Evolutionary conservation across 352 stramenopile genomes (phyloP), one percentile per base, ranked within the genome.

Genomic region (Globisporangium megalacanthum): DNA sequence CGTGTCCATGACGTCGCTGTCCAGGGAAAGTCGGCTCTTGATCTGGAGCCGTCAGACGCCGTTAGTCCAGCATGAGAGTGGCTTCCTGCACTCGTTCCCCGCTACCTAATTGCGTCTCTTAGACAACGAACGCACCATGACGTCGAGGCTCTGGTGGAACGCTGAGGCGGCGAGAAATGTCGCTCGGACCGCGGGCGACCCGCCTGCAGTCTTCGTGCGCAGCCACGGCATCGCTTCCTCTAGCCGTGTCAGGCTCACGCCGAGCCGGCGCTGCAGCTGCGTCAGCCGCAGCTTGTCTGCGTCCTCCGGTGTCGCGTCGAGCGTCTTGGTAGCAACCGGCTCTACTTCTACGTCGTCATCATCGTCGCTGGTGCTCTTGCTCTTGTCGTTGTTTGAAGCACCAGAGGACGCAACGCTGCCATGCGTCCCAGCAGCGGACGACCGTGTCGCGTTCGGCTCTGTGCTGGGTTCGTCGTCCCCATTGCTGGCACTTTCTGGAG

Each of bases 81-180:
- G 25, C 25, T 4, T 29, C 25, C 25, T 29, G 25, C 25, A 29
- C 25, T 29, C 25, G 25, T 29, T 29, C 25, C 25, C 25, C 1
- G 3, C 35, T 8, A 39, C 35, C 35, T 8, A 13, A 8, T 39
- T 39, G 35, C 10, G 35, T 39, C 35, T 39, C 1, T 36, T 15
- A 10, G 13, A 11, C 2, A 13, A 39, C 35, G 7, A 39, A 39
- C 49, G 49, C 15, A 77, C 72, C 70, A 81, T 69, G 22, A 68
- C 15, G 4, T 55, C 41, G 8, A 83, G 59, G 10, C 66, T 79
- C 29, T 75, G 59, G 7, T 79, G 60, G 35, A 76, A 83, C n/a
- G 70, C 56, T 1, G 64, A 54, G 3, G 73, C 71, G 7, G 71
- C 68, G 4, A 79, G 58, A 29, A 73, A 75, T 20, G 71, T 77